These are phyloP conservation scores for Colletotrichum kahawae DNA, from an alignment of 2,329 filamentous ascomycete species.

Conservation along the genomic window DNA sequence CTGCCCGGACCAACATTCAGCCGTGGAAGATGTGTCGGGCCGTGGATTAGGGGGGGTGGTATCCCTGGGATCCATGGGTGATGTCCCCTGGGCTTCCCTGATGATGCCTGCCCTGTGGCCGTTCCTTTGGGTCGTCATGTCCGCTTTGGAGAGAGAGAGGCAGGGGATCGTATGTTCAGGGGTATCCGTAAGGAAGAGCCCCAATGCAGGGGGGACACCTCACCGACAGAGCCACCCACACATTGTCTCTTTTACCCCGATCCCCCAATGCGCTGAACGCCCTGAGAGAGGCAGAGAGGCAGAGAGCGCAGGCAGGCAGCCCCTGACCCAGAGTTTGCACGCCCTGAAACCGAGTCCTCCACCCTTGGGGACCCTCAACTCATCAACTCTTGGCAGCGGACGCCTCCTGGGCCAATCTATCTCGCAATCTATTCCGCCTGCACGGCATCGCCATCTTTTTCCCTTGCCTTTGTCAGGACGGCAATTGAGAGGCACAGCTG, in stretches of 20 bases:
- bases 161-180: neutral
- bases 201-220: neutral
- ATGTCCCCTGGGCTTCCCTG: neutral
- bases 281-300: neutral
- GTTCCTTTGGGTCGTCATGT: neutral
- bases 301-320: neutral
- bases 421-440: neutral
- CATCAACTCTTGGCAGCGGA: neutral
- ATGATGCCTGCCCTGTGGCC: neutral
- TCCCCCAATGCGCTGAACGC: neutral
- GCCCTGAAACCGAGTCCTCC: conserved; percentile 15
- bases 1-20: neutral
- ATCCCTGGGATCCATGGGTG: neutral
- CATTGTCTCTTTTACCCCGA: neutral
- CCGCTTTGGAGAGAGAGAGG: neutral
- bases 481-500: neutral
- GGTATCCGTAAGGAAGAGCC: neutral
- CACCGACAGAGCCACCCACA: neutral
- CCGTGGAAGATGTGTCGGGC: neutral
- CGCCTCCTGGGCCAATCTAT: neutral
- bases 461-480: neutral
- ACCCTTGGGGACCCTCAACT: neutral
- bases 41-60: neutral
- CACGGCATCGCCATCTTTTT: neutral
- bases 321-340: neutral